Base-by-base conservation (phyloP, 345 rosid genomes). In the Eucalyptus marginata region DNA sequence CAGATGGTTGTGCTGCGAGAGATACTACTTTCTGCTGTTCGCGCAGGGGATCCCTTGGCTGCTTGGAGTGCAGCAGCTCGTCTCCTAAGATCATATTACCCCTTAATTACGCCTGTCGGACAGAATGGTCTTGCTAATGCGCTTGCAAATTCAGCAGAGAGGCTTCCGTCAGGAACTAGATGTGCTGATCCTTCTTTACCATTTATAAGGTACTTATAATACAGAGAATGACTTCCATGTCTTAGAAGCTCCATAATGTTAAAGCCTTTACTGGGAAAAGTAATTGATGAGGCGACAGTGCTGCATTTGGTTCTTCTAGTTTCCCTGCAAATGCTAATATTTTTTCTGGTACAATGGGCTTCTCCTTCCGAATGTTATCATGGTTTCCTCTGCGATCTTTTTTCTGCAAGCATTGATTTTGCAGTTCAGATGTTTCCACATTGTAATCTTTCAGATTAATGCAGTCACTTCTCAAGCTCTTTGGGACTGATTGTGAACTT, bases 41-140 rank as follows among this genome's bases (percentile, higher is more conserved):
- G 99, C 86, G 99, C 99, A 49, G 98, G 97, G 91, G 99, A 98
- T 93, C 99, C 99, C 90, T 96, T 97, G 91, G 94, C 96, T 90
- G 99, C 99, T 9, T 97, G 99, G 99, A 97, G 99, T 87, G 99
- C 99, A 88, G 99, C 99, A 91, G 99, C 99, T 56, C 95, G 99
- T 91, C 95, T 98, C 49, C 92, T 98, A 88, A 94, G 99, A 92
- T 96, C 96, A 89, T 96, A 96, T 92, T 97, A 98, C 91, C 99
- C 99, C 91, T 94, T 97, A 84, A 97, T 98, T 62, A 98, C 99
- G 90, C 99, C 99, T 86, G 96, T 94, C 81, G 99, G 99, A 71
- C 99, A 97, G 93, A 97, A 96, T 95, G 98, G 99, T 88, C 99
- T 98, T 90, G 99, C 98, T 89, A 96, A 92, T 92, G 96, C 99